Evolutionary conservation across 805 yeast genomes (phyloP).

Genomic region (Candida xyloterini): DNA sequence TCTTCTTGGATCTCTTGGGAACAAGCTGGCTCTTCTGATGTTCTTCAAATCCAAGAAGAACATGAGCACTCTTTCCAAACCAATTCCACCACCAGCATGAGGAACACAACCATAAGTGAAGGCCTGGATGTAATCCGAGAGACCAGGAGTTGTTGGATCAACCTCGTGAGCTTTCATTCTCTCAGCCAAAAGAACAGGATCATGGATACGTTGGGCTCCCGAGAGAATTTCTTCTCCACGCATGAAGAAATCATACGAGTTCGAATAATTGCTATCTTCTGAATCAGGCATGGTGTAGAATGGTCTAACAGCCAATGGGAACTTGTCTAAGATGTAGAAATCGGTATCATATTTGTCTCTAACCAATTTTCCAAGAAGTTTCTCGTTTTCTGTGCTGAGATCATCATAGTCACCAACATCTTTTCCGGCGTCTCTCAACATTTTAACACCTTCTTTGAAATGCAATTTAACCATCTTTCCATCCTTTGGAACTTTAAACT

Average conservation of each 20-base stretch:
- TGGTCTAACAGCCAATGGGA: conserved; percentile 96
- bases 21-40: conserved; percentile 96
- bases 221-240: conserved; percentile 98
- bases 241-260: conserved; percentile 99
- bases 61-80: conserved; percentile 98
- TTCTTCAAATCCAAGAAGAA: conserved; percentile 95
- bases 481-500: conserved; percentile 87
- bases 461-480: conserved; percentile 91
- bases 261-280: conserved; percentile 85
- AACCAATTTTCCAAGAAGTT: conserved; percentile 84
- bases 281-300: conserved; percentile 99
- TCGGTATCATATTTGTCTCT: conserved; percentile 95
- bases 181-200: conserved; percentile 73
- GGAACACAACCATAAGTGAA: conserved; percentile 96
- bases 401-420: conserved; percentile 87
- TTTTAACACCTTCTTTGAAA: conserved; percentile 85
- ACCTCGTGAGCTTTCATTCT: conserved; percentile 83
- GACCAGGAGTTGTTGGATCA: conserved; percentile 76
- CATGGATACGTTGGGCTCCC: conserved; percentile 99
- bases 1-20: conserved; percentile 98
- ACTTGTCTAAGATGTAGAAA: conserved; percentile 95
- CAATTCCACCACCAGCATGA: conserved; percentile 99
- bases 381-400: conserved; percentile 91
- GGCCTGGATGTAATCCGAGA: conserved; percentile 88
- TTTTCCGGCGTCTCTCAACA: conserved; percentile 85